Evolutionary conservation across 2,329 filamentous ascomycete genomes (phyloP).

Genomic region (Arthrobotrys musiformis): DNA sequence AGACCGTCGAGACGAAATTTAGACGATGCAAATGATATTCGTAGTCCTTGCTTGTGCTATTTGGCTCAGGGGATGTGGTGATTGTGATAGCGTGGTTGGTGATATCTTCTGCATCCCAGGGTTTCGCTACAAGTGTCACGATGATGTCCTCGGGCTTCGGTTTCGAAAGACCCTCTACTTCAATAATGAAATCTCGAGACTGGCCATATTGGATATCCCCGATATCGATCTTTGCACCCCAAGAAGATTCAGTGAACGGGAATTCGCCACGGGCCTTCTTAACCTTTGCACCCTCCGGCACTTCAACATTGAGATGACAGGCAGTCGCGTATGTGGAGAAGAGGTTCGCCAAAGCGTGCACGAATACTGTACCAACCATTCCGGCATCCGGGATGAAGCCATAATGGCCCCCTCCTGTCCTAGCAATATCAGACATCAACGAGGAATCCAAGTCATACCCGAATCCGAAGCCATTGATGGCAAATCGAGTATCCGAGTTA

Average conservation of each 20-base stretch:
- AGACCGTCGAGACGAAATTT: slow-evolving; percentile 42
- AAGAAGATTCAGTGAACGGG: slow-evolving; percentile 59
- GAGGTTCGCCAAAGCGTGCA: slow-evolving; percentile 72
- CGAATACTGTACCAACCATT: slow-evolving; percentile 73
- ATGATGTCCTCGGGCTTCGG: slow-evolving; percentile 38
- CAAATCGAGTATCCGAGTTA: slow-evolving; percentile 55
- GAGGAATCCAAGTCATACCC: slow-evolving; percentile 67
- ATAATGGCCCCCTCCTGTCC: slow-evolving; percentile 70
- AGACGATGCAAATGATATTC: slow-evolving; percentile 47
- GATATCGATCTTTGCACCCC: slow-evolving; percentile 56
- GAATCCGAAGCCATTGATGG: slow-evolving; percentile 68
- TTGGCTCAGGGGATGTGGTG: slow-evolving; percentile 34
- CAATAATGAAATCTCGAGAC: slow-evolving; percentile 66
- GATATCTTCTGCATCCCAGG: slow-evolving; percentile 56
- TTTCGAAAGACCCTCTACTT: slow-evolving; percentile 33
- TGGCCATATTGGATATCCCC: slow-evolving; percentile 72
- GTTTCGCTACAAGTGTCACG: slow-evolving; percentile 59
- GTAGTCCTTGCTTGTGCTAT: slow-evolving; percentile 25
- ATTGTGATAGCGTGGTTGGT: slow-evolving; percentile 20
- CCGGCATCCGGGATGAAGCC: slow-evolving; percentile 72
- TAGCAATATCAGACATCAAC: slow-evolving; percentile 71
- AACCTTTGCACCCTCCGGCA: slow-evolving; percentile 57
- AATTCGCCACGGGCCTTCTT: slow-evolving; percentile 61
- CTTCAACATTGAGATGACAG: slow-evolving; percentile 62
- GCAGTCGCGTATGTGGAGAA: slow-evolving; percentile 70